These are phyloP conservation scores for Mitragyna speciosa DNA, from an alignment of 257 asterid genomes.

Conservation along the genomic window DNA sequence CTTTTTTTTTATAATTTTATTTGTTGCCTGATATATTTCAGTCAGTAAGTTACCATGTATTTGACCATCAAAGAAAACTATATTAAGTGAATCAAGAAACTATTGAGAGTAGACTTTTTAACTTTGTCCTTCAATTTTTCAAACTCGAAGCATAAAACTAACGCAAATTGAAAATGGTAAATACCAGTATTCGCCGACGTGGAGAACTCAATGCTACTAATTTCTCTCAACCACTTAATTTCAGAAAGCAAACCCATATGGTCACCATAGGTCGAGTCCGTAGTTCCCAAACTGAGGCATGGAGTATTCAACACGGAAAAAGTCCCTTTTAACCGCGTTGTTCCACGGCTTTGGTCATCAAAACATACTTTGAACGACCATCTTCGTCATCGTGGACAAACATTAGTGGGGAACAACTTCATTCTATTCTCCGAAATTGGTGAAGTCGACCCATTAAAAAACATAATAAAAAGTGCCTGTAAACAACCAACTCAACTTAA, in stretches of 20 bases:
- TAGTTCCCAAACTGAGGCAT: neutral
- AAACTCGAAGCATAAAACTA: neutral
- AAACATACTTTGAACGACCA: constrained; percentile 1
- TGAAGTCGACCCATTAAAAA: constrained; percentile 12
- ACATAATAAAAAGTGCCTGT: neutral
- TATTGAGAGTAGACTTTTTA: too few species aligned
- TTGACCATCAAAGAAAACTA: too few species aligned
- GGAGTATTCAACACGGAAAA: neutral
- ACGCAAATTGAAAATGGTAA: neutral
- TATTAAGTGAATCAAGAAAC: too few species aligned
- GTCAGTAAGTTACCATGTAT: neutral
- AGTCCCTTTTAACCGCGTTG: constrained; percentile 10
- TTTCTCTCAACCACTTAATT: neutral
- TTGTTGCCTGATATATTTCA: neutral
- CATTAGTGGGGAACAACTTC: constrained; percentile 25
- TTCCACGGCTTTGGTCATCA: neutral
- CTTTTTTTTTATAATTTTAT: too few species aligned
- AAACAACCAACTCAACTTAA: too few species aligned
- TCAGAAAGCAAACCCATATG: too few species aligned
- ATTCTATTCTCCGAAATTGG: constrained; percentile 16
- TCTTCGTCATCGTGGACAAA: neutral
- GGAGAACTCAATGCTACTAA: neutral
- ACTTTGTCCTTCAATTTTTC: neutral
- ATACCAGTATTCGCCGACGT: neutral
- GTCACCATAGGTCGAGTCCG: neutral